These are phyloP conservation scores for Boletus mariae DNA, from an alignment of 1,284 basidiomycete genomes.

Conservation along the genomic window DNA sequence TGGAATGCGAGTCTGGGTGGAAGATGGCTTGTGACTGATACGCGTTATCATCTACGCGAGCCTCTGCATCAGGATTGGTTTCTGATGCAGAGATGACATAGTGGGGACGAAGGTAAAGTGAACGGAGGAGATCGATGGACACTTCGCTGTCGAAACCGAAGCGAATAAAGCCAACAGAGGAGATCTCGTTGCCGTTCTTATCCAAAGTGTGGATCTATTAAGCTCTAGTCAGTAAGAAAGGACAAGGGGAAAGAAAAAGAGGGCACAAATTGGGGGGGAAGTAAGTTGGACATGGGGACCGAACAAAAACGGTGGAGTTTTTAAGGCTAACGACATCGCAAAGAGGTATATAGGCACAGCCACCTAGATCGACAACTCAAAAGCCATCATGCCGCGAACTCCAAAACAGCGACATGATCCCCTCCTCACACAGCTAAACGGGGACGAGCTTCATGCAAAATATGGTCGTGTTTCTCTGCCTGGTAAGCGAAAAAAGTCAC, in stretches of 20 bases:
- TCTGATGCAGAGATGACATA: slow-evolving; percentile 54
- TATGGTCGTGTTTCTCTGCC: slow-evolving; percentile 76
- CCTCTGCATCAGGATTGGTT: slow-evolving; percentile 35
- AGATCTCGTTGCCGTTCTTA: slow-evolving; percentile 74
- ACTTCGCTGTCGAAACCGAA: slow-evolving; percentile 89
- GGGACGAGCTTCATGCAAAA: slow-evolving; percentile 70
- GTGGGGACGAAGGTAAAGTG: slow-evolving; percentile 82
- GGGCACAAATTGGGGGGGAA: slow-evolving; percentile 21
- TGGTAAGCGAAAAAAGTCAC: slow-evolving; percentile 66
- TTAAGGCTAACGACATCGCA: neutral
- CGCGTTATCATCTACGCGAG: slow-evolving; percentile 46
- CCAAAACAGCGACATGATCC: slow-evolving; percentile 76
- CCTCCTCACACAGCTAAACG: slow-evolving; percentile 75
- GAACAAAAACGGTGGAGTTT: neutral
- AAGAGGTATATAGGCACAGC: slow-evolving; percentile 11
- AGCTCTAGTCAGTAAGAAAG: slow-evolving; percentile 9
- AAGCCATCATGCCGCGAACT: slow-evolving; percentile 57
- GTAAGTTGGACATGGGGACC: slow-evolving; percentile 20
- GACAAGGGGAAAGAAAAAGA: slow-evolving; percentile 1
- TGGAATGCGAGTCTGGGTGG: slow-evolving; percentile 71
- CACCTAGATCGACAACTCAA: slow-evolving; percentile 2
- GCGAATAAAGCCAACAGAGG: slow-evolving; percentile 72
- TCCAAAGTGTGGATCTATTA: slow-evolving; percentile 60
- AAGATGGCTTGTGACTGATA: slow-evolving; percentile 85
- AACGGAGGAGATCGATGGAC: slow-evolving; percentile 71